phyloP scores from a whole-genome alignment of 73 alveolate species.

The Durusdinium trenchii region DNA sequence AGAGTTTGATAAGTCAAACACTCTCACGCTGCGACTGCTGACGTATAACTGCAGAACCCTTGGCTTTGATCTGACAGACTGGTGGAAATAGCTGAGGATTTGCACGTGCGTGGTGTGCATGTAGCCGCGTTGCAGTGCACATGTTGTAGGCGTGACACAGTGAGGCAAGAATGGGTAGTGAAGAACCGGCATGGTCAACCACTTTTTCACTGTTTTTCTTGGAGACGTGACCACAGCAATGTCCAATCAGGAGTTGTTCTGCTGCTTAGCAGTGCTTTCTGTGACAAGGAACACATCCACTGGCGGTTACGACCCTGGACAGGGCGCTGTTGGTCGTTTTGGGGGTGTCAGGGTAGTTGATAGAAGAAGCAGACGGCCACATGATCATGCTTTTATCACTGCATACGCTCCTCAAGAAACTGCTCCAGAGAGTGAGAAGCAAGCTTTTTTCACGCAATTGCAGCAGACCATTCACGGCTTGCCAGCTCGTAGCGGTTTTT shows the following conservation, averaged over 20 bases:
- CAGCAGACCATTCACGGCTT: neutral
- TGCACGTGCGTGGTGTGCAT: neutral
- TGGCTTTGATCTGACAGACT: neutral
- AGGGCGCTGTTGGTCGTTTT: neutral
- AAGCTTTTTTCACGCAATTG: neutral
- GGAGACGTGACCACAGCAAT: neutral
- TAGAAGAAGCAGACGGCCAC: neutral
- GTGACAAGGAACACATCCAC: neutral
- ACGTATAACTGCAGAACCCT: constrained; percentile 51
- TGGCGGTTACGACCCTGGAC: neutral
- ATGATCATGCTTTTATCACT: constrained; percentile 34
- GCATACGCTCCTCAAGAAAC: constrained; percentile 61
- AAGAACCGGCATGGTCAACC: neutral
- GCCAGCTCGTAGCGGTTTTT: constrained; percentile 1
- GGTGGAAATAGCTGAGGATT: constrained; percentile 47
- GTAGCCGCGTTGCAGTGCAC: constrained; percentile 72
- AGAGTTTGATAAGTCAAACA: neutral
- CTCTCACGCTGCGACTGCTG: neutral
- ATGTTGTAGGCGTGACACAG: constrained; percentile 2
- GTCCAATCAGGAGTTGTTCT: constrained; percentile 13
- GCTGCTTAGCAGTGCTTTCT: neutral
- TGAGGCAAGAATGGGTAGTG: constrained; percentile 25
- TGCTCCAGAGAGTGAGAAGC: neutral
- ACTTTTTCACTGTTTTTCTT: constrained; percentile 10
- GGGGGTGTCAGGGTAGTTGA: constrained; percentile 61